These are phyloP conservation scores for Epichloe gansuensis DNA, from an alignment of 2,329 filamentous ascomycete species.

Conservation along the genomic window DNA sequence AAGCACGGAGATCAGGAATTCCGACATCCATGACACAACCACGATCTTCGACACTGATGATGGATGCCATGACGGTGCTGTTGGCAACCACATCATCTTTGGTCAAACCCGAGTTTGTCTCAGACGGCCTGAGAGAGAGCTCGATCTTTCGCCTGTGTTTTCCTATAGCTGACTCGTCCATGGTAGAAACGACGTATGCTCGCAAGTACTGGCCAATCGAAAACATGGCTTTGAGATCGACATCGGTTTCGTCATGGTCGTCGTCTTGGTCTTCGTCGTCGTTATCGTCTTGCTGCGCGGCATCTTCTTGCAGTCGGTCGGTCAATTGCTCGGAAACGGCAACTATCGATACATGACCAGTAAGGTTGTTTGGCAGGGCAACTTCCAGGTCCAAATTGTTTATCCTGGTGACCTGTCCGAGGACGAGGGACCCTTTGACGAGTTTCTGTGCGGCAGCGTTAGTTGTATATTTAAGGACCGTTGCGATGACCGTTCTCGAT, in stretches of 20 bases:
- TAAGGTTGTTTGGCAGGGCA: conserved; percentile 83
- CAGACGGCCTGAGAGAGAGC: conserved; percentile 66
- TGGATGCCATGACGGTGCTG: conserved; percentile 71
- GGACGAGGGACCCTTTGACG: conserved; percentile 70
- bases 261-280: conserved; percentile 31
- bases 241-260: conserved; percentile 36
- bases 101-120: conserved; percentile 63
- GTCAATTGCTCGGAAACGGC: conserved; percentile 75
- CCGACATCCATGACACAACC: conserved; percentile 89
- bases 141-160: conserved; percentile 74
- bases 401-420: conserved; percentile 76
- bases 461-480: conserved; percentile 9
- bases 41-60: conserved; percentile 89
- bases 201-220: conserved; percentile 77
- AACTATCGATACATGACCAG: conserved; percentile 82
- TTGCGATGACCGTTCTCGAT: neutral
- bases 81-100: conserved; percentile 63
- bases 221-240: conserved; percentile 68
- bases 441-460: conserved; percentile 47
- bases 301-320: conserved; percentile 57
- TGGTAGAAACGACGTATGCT: conserved; percentile 67
- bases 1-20: conserved; percentile 61
- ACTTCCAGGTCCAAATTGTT: conserved; percentile 67
- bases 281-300: conserved; percentile 40
- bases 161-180: conserved; percentile 45